These are phyloP conservation scores for Dendrocalamus sinicus DNA, from an alignment of 176 grass and related monocot species.

Conservation along the genomic window DNA sequence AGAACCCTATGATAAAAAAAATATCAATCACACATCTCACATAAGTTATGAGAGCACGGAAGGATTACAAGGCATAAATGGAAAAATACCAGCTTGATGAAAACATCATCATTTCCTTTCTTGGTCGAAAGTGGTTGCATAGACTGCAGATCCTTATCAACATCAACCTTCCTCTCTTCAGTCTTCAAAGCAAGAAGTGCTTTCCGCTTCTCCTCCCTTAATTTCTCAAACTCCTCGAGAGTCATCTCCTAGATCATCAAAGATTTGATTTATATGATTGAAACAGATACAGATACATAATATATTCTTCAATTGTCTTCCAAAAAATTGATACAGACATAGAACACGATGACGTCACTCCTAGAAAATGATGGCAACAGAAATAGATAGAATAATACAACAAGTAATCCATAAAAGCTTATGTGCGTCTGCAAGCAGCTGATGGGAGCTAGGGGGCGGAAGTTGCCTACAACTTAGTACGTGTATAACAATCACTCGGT, in stretches of 20 bases:
- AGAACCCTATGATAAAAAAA: conserved; percentile 56
- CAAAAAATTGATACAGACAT: not conserved
- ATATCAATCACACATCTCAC: not conserved
- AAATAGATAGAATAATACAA: not conserved
- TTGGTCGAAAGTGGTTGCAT: conserved; percentile 80
- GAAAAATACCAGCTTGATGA: conserved; percentile 73
- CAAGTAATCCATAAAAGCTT: not conserved
- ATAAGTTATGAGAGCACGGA: not conserved
- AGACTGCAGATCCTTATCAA: conserved; percentile 83
- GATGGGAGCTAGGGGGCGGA: not conserved
- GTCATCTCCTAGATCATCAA: conserved; percentile 81
- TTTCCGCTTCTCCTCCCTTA: conserved; percentile 85
- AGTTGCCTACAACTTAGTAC: not conserved
- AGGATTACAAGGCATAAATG: not conserved
- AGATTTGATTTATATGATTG: not conserved
- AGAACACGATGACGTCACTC: conserved; percentile 40
- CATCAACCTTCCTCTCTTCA: conserved; percentile 92
- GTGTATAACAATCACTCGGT: not conserved
- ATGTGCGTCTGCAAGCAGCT: not conserved
- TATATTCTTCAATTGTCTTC: not conserved
- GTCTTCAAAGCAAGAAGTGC: conserved; percentile 66
- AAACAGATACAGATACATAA: not conserved
- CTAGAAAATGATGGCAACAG: not conserved
- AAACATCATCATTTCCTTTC: conserved; percentile 71
- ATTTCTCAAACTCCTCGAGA: conserved; percentile 94